phyloP scores from a whole-genome alignment of 192 early-diverging fungal species.

The Umbelopsis sp. region DNA sequence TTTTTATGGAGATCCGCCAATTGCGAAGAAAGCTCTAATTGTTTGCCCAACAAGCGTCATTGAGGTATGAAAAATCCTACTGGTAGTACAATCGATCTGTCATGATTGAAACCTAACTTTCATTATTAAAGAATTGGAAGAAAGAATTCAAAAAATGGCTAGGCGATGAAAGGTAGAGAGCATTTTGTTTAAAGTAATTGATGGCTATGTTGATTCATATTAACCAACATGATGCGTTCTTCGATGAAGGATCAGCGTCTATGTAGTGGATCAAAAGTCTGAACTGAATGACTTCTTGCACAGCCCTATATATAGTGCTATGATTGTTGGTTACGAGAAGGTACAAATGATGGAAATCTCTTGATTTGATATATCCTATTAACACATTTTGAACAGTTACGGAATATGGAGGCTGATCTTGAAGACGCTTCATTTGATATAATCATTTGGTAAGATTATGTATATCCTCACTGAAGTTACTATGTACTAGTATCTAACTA shows the following conservation, averaged over 20 bases:
- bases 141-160: constrained; percentile 60
- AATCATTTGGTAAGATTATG: constrained; percentile 34
- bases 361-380: background rate
- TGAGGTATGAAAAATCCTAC: constrained; percentile 13
- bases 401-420: constrained; percentile 35
- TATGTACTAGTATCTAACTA: too few species aligned
- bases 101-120: background rate
- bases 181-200: background rate
- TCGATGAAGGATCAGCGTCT: constrained; percentile 31
- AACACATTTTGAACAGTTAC: constrained; percentile 14
- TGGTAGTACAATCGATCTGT: background rate
- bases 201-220: background rate
- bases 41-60: constrained; percentile 52
- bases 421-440: constrained; percentile 36
- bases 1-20: constrained; percentile 36
- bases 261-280: constrained; percentile 47
- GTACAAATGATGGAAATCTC: background rate
- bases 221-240: background rate
- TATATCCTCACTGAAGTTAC: background rate
- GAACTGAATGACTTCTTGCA: constrained; percentile 43
- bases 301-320: constrained; percentile 45
- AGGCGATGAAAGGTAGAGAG: constrained; percentile 37
- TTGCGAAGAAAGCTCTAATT: constrained; percentile 40
- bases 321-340: constrained; percentile 57
- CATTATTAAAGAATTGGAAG: constrained; percentile 44